Evolutionary conservation across 1,284 basidiomycete genomes (phyloP), one percentile per base, ranked within the genome.

Genomic region (Veloboletus limbatus): DNA sequence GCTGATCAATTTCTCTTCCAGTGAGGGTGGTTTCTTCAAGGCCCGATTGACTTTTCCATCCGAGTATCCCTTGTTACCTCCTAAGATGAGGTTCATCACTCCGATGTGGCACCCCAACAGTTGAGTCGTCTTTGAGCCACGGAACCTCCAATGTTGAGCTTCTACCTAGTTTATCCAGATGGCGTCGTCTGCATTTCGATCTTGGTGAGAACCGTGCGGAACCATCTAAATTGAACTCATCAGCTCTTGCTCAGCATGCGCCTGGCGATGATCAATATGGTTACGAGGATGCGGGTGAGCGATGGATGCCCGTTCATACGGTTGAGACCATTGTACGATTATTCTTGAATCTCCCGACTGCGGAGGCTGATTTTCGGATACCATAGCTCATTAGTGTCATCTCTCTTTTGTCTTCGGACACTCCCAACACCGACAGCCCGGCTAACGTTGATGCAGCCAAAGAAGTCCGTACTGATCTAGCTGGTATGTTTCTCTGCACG

Each of bases 51-150:
- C 82, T 6, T 97, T 97, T 70, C 94, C 94, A 17, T 72, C 81
- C 24, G 92, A 97, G 67, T 99, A 88, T 67, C 96, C 96, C 16
- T 71, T 97, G 43, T 74, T 86, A 30, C 96, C 96, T 16, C 96
- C 96, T 30, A 96, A 91, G 81, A 93, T 99, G 92, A 82, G 82
- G 46, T 99, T 99, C 67, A 79, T 89, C 54, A 94, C 94, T 6
- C 84, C 85, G 51, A 98, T 99, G 95, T 98, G 96, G 96, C 96
- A 99, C 71, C 96, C 97, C 11, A 99, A 97, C 69, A 92, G 95
- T 96, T 64, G 54, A 61, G 81, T 67, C 33, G 35, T 28, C 31
- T 37, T 20, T 43, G 35, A 21, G 14, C 18, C 31, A 20, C 25
- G 36, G 30, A 3, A 13, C 18, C n/a, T 40, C 43, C 39, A 53